phyloP scores from a whole-genome alignment of 2,329 filamentous ascomycete species.

The Stylonectria norvegica region DNA sequence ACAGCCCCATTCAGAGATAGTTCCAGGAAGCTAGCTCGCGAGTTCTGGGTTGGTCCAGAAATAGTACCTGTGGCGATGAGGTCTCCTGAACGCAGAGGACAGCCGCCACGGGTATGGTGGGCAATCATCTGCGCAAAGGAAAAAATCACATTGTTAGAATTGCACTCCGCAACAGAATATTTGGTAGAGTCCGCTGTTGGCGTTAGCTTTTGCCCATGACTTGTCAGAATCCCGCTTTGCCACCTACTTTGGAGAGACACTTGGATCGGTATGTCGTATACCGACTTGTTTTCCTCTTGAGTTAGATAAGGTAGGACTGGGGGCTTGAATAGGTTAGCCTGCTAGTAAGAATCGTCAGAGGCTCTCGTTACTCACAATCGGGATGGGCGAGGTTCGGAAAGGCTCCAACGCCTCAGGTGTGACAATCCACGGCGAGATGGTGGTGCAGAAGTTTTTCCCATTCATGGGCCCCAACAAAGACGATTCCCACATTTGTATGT shows the following conservation, averaged over 20 bases:
- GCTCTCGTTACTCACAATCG: not conserved
- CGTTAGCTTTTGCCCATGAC: not conserved
- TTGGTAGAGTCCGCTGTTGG: not conserved
- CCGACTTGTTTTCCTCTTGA: not conserved
- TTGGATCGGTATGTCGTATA: not conserved
- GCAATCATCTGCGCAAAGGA: not conserved
- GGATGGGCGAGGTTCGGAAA: not conserved
- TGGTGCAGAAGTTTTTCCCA: constrained; percentile 54
- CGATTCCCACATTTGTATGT: constrained; percentile 57
- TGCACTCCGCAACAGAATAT: not conserved
- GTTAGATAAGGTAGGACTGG: not conserved
- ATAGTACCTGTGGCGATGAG: not conserved
- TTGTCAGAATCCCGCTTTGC: not conserved
- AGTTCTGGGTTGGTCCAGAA: not conserved
- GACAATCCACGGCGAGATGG: constrained; percentile 56
- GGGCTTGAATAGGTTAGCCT: not conserved
- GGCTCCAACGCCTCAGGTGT: constrained; percentile 48
- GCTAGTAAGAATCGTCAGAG: not conserved
- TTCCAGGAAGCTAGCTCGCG: not conserved
- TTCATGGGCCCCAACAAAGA: constrained; percentile 56
- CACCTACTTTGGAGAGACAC: not conserved
- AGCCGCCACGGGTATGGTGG: not conserved
- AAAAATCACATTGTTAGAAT: not conserved
- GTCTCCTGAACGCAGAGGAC: not conserved
- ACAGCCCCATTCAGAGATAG: not conserved